phyloP scores from a whole-genome alignment of 371 early-diverging fungal genomes.

The Syncephalastrum sp. region DNA sequence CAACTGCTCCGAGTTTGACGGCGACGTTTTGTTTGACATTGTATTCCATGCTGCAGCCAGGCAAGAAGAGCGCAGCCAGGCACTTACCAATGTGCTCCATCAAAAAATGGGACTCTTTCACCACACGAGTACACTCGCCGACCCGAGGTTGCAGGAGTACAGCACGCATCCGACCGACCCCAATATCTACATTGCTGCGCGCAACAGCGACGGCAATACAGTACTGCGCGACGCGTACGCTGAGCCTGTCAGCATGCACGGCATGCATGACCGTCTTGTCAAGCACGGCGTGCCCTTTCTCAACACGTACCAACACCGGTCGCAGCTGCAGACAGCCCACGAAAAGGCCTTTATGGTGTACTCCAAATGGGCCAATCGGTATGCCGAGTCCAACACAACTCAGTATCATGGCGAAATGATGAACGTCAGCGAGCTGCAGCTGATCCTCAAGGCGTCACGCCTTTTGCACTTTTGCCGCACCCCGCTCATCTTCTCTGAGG shows the following conservation, averaged over 20 bases:
- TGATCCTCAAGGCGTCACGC: slow-evolving; percentile 61
- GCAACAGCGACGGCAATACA: slow-evolving; percentile 30
- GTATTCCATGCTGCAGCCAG: slow-evolving; percentile 15
- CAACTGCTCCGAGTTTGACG: slow-evolving; percentile 56
- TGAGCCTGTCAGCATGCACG: slow-evolving; percentile 27
- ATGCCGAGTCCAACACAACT: slow-evolving; percentile 21
- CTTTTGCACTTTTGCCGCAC: slow-evolving; percentile 69
- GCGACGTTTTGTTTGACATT: too few relatives aligned
- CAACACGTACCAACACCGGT: slow-evolving; percentile 50
- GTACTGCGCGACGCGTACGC: slow-evolving; percentile 52
- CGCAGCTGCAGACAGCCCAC: slow-evolving; percentile 58
- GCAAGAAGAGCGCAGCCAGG: slow-evolving; percentile 47
- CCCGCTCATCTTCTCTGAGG: slow-evolving; percentile 55
- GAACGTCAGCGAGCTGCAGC: slow-evolving; percentile 52
- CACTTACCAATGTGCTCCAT: slow-evolving; percentile 57
- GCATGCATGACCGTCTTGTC: slow-evolving; percentile 48
- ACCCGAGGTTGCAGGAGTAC: slow-evolving; percentile 2
- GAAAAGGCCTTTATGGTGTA: slow-evolving; percentile 66
- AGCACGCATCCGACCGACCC: neutral
- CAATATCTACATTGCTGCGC: neutral
- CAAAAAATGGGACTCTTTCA: slow-evolving; percentile 74
- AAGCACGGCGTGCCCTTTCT: slow-evolving; percentile 62
- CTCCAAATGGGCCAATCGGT: slow-evolving; percentile 65
- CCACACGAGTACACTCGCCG: slow-evolving; percentile 41
- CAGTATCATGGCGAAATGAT: slow-evolving; percentile 42